These are phyloP conservation scores for Carex cristatella DNA, from an alignment of 176 grass and related monocot genomes.

Conservation along the genomic window DNA sequence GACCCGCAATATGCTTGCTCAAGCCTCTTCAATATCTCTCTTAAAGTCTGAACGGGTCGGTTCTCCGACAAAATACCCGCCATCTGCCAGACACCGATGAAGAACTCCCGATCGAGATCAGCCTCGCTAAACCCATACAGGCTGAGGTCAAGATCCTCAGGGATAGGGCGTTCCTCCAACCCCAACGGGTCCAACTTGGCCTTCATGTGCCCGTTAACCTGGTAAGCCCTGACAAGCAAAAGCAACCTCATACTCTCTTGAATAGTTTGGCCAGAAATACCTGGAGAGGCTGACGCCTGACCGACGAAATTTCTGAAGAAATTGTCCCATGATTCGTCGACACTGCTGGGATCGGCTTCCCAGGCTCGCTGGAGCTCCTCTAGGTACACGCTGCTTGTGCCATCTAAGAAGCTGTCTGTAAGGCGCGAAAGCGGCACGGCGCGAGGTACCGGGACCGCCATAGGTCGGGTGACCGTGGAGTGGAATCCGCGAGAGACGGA, in stretches of 20 bases:
- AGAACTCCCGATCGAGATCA: conserved; percentile 90
- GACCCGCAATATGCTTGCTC: conserved; percentile 83
- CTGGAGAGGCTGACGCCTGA: conserved; percentile 31
- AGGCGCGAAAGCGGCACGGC: conserved; percentile 66
- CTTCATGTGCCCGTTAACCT: conserved; percentile 93
- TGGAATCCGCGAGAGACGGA: conserved; percentile 30
- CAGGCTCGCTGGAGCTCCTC: conserved; percentile 79
- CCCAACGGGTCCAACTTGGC: conserved; percentile 66
- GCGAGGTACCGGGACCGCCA: conserved; percentile 37
- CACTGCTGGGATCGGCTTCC: conserved; percentile 59
- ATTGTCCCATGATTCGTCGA: conserved; percentile 82
- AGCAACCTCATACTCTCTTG: conserved; percentile 83
- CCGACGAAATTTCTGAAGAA: conserved; percentile 81
- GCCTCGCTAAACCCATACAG: conserved; percentile 72
- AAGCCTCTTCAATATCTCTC: conserved; percentile 74
- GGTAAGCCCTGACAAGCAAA: conserved; percentile 71
- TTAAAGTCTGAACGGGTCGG: conserved; percentile 75
- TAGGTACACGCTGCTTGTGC: conserved; percentile 73
- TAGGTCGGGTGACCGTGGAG: conserved; percentile 26
- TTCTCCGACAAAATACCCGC: conserved; percentile 80
- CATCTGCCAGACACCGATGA: conserved; percentile 87
- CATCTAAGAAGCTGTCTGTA: conserved; percentile 68
- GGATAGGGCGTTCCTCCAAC: conserved; percentile 47
- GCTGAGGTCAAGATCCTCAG: conserved; percentile 51
- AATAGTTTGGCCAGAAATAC: conserved; percentile 75